Percentiles rank a stretch among this genome's conserved stretches.
phyloP scores from a whole-genome alignment of 2,329 filamentous ascomycete species.

The Phyllachora maydis region DNA sequence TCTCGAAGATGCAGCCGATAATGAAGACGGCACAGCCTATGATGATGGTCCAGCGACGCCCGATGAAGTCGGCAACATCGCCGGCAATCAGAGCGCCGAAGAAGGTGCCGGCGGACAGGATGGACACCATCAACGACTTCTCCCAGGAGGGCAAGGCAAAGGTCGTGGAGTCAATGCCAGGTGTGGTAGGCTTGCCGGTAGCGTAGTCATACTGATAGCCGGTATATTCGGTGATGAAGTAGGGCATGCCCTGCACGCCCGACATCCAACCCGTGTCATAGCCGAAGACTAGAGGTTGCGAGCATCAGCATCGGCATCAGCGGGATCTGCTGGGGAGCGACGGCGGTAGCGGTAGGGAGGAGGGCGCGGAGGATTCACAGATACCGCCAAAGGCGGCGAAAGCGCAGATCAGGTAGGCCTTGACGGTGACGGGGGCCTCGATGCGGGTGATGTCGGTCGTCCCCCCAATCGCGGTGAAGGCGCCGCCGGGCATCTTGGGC shows the following conservation, averaged over 20 bases:
- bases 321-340: too few relatives aligned
- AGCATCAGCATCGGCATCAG: too few relatives aligned
- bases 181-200: conserved; percentile 6
- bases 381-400: conserved; percentile 54
- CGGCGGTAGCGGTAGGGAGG: too few relatives aligned
- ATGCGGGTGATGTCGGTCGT: conserved; percentile 33
- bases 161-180: conserved; percentile 21
- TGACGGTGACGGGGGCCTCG: conserved; percentile 48
- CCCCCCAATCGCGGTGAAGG: conserved; percentile 10
- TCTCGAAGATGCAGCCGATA: conserved; percentile 45
- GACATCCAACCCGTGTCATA: conserved; percentile 64
- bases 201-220: conserved; percentile 12
- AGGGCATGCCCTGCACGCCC: conserved; percentile 31
- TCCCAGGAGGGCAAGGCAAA: conserved; percentile 17
- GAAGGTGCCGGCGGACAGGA: conserved; percentile 61
- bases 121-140: conserved; percentile 45
- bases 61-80: conserved; percentile 56
- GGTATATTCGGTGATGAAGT: conserved; percentile 28
- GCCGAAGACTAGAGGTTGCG: too few relatives aligned
- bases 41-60: conserved; percentile 53
- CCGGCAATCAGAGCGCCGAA: conserved; percentile 60
- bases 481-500: conserved; percentile 11
- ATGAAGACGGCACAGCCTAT: conserved; percentile 52
- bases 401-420: conserved; percentile 48
- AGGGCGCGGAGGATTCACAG: too few relatives aligned